Evolutionary conservation across 2,329 filamentous ascomycete genomes (phyloP), one percentile per base, ranked within the genome.

Genomic region (Phyllosticta citrichinensis): DNA sequence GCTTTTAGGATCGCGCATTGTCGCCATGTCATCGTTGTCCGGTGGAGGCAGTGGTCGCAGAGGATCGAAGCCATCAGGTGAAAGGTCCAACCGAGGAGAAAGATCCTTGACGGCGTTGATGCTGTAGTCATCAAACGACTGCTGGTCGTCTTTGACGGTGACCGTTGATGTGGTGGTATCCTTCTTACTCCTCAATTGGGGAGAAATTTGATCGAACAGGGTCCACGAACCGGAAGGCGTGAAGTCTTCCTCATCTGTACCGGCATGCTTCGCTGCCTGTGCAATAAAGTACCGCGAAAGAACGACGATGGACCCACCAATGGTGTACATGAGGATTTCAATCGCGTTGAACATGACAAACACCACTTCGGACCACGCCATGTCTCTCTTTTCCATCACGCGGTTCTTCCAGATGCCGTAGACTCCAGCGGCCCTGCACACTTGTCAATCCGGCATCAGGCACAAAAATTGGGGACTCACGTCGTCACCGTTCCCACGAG

Each of bases 301-400:
- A 19, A 58, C 56, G 11, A 56, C 57, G 22, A 62, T 35, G 3
- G 60, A 62, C 30, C 55, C 60, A 51, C 60, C 60, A 51, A 62
- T 51, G 9, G 60, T 58, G 51, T 62, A 62, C 22, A 62, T 35
- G 50, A 51, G 53, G 33, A 62, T 62, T 51, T 62, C 60, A 24
- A 62, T 55, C 12, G 52, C 50, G 60, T 62, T 62, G 60, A 55
- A 62, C 52, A 62, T 62, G 55, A 62, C 52, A 52, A 53, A 58
- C 8, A 56, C 52, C n/a, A 52, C 47, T 55, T 62, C 60, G 22
- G 60, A 55, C 50, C 53, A 62, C 2, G 60, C 54, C 5, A 62
- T 33, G 25, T 62, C 60, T 24, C 17, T 19, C 9, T 50, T 25
- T 8, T 55, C 60, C 40, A 55, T 30, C 2, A 22, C 33, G 19